Conservation (phyloP, 225 moss, liverwort and hornwort species). For the Pseudoscleropodium purum region DNA sequence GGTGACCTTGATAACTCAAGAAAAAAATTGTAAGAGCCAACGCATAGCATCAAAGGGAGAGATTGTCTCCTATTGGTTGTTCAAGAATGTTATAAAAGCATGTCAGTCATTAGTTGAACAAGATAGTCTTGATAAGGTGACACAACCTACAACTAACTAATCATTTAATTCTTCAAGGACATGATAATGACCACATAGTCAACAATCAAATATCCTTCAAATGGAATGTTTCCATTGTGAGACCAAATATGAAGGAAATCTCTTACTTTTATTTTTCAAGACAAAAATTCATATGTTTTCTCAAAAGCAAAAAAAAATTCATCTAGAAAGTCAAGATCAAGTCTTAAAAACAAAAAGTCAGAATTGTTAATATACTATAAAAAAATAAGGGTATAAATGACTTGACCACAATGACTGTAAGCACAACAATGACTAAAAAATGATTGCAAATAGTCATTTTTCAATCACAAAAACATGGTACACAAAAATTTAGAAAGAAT, state of each 20-base stretch:
- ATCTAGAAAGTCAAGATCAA: too few species aligned
- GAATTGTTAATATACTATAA: neutral
- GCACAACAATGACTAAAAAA: too few species aligned
- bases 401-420: too few species aligned
- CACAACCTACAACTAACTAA: neutral
- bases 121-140: neutral
- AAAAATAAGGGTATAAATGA: too few species aligned
- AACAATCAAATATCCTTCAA: neutral
- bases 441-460: too few species aligned
- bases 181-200: rapidly evolving
- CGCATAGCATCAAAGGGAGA: rapidly evolving
- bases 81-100: neutral
- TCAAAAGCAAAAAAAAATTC: neutral
- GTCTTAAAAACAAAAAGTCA: neutral
- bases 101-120: neutral
- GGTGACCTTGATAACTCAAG: rapidly evolving
- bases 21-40: neutral
- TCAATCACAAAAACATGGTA: too few species aligned
- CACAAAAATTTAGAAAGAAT: neutral
- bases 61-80: neutral
- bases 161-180: neutral
- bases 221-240: rapidly evolving
- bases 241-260: neutral
- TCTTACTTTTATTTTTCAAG: neutral
- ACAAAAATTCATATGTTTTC: too few species aligned